Conservation (phyloP, 106 monocot genomes). For the Dioscorea alata region DNA sequence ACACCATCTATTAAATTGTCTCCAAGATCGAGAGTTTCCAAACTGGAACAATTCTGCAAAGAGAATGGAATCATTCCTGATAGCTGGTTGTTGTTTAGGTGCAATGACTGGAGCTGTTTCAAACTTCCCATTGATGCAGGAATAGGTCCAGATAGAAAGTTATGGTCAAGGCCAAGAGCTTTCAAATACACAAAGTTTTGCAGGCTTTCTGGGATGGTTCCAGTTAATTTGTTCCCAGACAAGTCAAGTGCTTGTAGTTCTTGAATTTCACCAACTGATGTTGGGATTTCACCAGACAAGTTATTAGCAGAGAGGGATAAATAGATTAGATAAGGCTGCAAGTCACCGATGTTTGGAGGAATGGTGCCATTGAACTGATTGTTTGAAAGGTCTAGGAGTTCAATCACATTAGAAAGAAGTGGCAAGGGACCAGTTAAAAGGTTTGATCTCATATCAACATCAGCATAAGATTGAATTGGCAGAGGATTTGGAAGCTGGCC, state of each 20-base stretch:
- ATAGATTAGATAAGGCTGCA: background rate
- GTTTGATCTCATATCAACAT: constrained; percentile 9
- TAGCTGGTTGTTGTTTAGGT: constrained; percentile 6
- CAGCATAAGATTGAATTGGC: background rate
- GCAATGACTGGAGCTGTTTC: constrained; percentile 6
- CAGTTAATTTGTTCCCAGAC: background rate
- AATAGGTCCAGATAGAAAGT: constrained; percentile 3
- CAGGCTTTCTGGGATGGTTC: constrained; percentile 1
- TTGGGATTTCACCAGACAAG: constrained; percentile 2
- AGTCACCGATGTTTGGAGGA: constrained; percentile 9
- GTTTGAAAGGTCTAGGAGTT: constrained; percentile 12
- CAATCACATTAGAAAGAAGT: background rate
- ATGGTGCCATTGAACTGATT: constrained; percentile 6
- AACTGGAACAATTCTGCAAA: background rate
- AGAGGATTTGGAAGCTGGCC: constrained; percentile 10
- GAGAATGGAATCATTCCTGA: constrained; percentile 3
- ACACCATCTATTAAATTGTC: constrained; percentile 5
- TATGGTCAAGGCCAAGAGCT: constrained; percentile 1
- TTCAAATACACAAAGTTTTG: constrained; percentile 1
- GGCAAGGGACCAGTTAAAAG: constrained; percentile 7
- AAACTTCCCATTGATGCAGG: constrained; percentile 2
- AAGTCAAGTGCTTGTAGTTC: constrained; percentile 1
- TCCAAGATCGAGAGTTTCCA: constrained; percentile 18
- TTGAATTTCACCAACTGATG: background rate
- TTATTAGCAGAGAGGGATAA: constrained; percentile 4